Base-by-base conservation (phyloP, 345 rosid genomes). In the Salix dunnii region DNA sequence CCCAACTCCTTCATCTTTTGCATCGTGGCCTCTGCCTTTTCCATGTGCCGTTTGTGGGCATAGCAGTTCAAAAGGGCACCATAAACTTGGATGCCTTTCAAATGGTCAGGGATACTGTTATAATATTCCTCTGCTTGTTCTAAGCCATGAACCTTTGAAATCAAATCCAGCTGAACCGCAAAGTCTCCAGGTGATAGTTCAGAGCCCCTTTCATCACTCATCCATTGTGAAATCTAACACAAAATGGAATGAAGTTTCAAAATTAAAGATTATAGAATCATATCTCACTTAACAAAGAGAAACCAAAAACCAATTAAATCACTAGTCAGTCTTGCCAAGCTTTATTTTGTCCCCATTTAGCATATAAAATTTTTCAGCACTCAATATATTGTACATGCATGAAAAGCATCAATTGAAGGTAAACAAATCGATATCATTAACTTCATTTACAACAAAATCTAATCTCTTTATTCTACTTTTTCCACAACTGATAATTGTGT, bases 31-130 rank as follows among this genome's bases (percentile, higher is more conserved):
- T 88, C 89, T 7, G 88, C 89, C 73, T 82, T 84, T 63, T 80
- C 83, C 74, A 88, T 27, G n/a, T 64, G 60, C 61, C 66, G 78
- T 18, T 71, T 46, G 42, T 76, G 42, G 6, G 85, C 86, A 71
- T 85, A 88, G 79, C 90, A 79, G 74, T 85, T 81, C 48, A 89
- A 75, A 23, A 87, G 86, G 16, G 90, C 77, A 38, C 88, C 87
- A 67, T 83, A 86, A 62, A 87, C 77, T 70, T 78, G 80, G 51
- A 3, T 72, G 49, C 49, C 49, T 81, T 83, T 86, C 75, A 35
- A 70, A 61, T 53, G 40, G 1, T 70, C 17, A 21, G 84, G 73
- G 70, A 85, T 73, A 3, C 43, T 40, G 11, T 86, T 35, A 71
- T 86, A 89, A 71, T 82, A 85, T 67, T 75, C 81, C 63, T 88